A percentile compares a stretch with the other conserved stretches of the same genome.
These are phyloP conservation scores for Calonectria pseudoreteaudii DNA, from an alignment of 2,329 filamentous ascomycete species.

Conservation along the genomic window DNA sequence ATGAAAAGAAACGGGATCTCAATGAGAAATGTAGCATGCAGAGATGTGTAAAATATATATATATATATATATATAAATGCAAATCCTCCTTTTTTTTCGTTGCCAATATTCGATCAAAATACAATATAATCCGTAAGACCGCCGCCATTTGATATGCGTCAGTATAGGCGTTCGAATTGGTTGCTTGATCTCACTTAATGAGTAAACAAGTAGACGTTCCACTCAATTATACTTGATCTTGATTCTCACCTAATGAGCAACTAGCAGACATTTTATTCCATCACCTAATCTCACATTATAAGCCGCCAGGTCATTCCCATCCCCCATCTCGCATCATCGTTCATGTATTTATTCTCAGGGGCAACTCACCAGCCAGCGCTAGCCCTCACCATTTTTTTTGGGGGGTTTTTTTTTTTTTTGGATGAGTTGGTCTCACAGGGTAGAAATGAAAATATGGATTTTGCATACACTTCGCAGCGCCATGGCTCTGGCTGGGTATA, in stretches of 20 bases:
- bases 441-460: background rate
- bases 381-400: background rate
- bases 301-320: background rate
- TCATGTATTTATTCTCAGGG: too few relatives aligned
- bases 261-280: too few relatives aligned
- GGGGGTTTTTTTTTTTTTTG: background rate
- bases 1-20: constrained; percentile 8
- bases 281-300: background rate
- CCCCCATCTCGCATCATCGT: background rate
- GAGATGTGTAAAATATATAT: too few relatives aligned
- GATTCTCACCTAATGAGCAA: background rate
- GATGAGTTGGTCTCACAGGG: background rate
- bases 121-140: background rate
- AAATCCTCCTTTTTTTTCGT: background rate
- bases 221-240: too few relatives aligned
- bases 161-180: background rate
- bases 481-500: background rate
- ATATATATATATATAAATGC: background rate
- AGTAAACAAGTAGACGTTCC: too few relatives aligned
- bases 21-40: constrained; percentile 4
- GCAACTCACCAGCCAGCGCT: background rate
- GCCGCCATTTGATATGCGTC: background rate
- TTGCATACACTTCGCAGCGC: background rate
- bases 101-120: too few relatives aligned
- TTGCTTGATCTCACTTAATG: background rate